phyloP scores from a whole-genome alignment of 345 rosid genomes.

The Trapa bicornis region DNA sequence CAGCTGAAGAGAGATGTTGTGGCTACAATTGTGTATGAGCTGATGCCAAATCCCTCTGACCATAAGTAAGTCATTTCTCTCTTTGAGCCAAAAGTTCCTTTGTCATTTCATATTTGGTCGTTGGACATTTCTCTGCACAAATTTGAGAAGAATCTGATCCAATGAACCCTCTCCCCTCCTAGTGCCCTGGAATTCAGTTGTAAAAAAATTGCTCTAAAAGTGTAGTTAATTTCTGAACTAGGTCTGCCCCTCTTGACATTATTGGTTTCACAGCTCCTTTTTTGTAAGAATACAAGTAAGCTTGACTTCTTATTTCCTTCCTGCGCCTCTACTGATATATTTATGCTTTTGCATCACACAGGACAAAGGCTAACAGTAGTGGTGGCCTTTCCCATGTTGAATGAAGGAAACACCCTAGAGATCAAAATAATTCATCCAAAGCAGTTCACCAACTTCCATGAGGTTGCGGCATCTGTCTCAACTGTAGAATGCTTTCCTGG shows the following conservation, averaged over 20 bases:
- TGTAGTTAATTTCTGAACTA: neutral
- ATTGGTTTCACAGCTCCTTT: too few species aligned
- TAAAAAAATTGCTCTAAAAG: neutral
- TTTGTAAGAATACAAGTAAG: neutral
- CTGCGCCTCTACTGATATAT: neutral
- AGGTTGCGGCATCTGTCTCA: neutral
- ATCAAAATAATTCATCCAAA: neutral
- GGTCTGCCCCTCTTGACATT: neutral
- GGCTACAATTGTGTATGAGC: constrained; percentile 82
- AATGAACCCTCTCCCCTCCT: too few species aligned
- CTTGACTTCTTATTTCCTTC: neutral
- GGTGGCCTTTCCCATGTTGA: constrained; percentile 56
- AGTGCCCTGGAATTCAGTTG: too few species aligned
- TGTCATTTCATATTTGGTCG: neutral
- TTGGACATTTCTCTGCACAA: neutral
- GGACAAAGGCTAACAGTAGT: constrained; percentile 55
- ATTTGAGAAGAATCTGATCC: too few species aligned
- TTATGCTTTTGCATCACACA: constrained; percentile 14
- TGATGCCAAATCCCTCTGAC: constrained; percentile 90
- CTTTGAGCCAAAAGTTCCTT: neutral
- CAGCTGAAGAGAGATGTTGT: constrained; percentile 92
- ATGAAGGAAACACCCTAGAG: constrained; percentile 16
- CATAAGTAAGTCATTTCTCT: constrained; percentile 66
- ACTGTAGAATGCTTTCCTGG: neutral
- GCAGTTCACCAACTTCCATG: neutral